phyloP scores from a whole-genome alignment of 2,329 filamentous ascomycete genomes.

The Colletotrichum ledebouriae region DNA sequence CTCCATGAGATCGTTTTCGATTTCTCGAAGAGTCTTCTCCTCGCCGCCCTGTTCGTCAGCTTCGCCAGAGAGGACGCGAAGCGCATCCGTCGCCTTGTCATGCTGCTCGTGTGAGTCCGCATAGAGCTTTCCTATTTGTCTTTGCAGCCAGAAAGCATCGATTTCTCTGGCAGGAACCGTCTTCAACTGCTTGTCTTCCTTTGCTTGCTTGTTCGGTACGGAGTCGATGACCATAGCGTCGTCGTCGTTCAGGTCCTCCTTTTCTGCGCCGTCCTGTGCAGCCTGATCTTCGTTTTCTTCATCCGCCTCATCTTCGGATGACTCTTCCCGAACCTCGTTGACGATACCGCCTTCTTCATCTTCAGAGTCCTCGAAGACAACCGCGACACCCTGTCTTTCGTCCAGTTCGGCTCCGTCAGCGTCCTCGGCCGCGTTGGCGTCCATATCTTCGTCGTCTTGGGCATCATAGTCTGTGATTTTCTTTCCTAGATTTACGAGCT shows the following conservation, averaged over 20 bases:
- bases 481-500: slow-evolving; percentile 94
- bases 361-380: slow-evolving; percentile 93
- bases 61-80: slow-evolving; percentile 84
- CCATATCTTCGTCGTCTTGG: slow-evolving; percentile 92
- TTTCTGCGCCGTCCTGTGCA: slow-evolving; percentile 63
- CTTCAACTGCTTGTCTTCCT: slow-evolving; percentile 67
- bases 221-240: slow-evolving; percentile 90
- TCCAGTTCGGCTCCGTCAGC: slow-evolving; percentile 83
- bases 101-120: slow-evolving; percentile 93
- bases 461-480: slow-evolving; percentile 99
- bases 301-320: slow-evolving; percentile 81
- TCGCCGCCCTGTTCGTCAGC: slow-evolving; percentile 79
- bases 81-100: slow-evolving; percentile 88
- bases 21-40: slow-evolving; percentile 88
- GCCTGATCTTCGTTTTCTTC: slow-evolving; percentile 73
- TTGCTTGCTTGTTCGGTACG: slow-evolving; percentile 60
- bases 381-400: slow-evolving; percentile 95
- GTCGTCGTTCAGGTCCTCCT: slow-evolving; percentile 62
- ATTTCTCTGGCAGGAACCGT: slow-evolving; percentile 88
- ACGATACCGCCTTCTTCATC: slow-evolving; percentile 86
- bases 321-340: slow-evolving; percentile 89
- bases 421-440: slow-evolving; percentile 74
- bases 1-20: slow-evolving; percentile 98
- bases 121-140: slow-evolving; percentile 90
- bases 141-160: slow-evolving; percentile 96